Evolutionary conservation across 306 rosid genomes (phyloP), one percentile per base, ranked within the genome.

Genomic region (Inga leiocalycina): DNA sequence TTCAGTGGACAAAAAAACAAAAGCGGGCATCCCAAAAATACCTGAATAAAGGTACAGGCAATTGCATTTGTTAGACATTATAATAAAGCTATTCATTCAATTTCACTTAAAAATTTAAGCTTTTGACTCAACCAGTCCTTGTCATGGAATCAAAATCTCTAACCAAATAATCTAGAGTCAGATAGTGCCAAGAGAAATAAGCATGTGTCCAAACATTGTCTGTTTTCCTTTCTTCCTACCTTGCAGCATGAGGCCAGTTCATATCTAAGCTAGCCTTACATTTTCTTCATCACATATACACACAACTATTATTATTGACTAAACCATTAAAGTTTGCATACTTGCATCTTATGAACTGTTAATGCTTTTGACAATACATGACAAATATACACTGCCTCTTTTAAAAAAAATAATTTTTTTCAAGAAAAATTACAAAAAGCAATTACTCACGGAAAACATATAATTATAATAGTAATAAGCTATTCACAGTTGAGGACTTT

Each of bases 401-500:
- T 75, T 54, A 2, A 76, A 32, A 27, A 75, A 70, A 19, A 61
- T 14, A 68, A 59, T 68, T 59, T 8, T 72, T 35, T 35, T 35
- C 37, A 35, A 71, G 77, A 7, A 49, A 43, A 79, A 68, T 20
- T 52, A 57, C n/a, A 74, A 65, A 37, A 43, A 8, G 51, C 24
- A 69, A 69, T 37, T 17, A 15, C n/a, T 68, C 43, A 20, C 13
- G 20, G 46, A 0, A 41, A 61, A 67, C 34, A 71, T 27, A 75
- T 14, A 66, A 75, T 62, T 85, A 32, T 35, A 20, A 57, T 32
- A 51, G 71, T 67, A 41, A 78, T 30, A 30, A 49, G n/a, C 41
- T 48, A 49, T 57, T 43, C 51, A 82, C 56, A 82, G 74, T 71
- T 74, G 74, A 80, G 78, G 78, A 80, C 62, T 52, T 89, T 88